Evolutionary conservation across 1,284 basidiomycete species (phyloP).

Genomic region (Boletus smithii): DNA sequence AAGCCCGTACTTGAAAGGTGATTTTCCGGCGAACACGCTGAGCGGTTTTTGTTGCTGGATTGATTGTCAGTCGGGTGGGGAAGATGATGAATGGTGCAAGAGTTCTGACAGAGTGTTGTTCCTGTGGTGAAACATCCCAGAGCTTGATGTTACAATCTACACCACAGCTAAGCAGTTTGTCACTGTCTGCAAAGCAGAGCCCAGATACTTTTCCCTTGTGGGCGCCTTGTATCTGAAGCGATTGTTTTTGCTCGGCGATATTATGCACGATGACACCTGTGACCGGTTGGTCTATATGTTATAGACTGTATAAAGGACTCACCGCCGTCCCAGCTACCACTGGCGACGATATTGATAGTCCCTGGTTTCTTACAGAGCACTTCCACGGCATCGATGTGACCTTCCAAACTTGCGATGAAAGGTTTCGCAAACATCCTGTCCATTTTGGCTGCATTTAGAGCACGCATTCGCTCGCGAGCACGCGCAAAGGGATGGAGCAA

Average conservation of each 20-base stretch:
- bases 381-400: slow-evolving; percentile 96
- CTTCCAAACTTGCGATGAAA: slow-evolving; percentile 87
- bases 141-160: slow-evolving; percentile 90
- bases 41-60: slow-evolving; percentile 53
- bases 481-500: slow-evolving; percentile 92
- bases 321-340: slow-evolving; percentile 95
- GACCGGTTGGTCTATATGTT: neutral
- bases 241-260: slow-evolving; percentile 63
- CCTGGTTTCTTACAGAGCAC: slow-evolving; percentile 77
- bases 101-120: slow-evolving; percentile 23
- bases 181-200: slow-evolving; percentile 66
- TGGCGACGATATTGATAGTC: slow-evolving; percentile 80
- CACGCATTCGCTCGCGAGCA: slow-evolving; percentile 90
- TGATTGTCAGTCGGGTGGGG: slow-evolving; percentile 1
- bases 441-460: slow-evolving; percentile 94
- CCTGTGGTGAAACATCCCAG: slow-evolving; percentile 61
- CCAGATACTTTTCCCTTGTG: slow-evolving; percentile 94
- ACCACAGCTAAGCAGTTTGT: slow-evolving; percentile 84
- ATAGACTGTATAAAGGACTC: slow-evolving; percentile 12
- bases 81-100: neutral
- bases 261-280: slow-evolving; percentile 88
- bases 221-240: slow-evolving; percentile 72
- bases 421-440: slow-evolving; percentile 97
- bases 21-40: slow-evolving; percentile 77
- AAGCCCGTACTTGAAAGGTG: slow-evolving; percentile 69